phyloP scores from a whole-genome alignment of 2,329 filamentous ascomycete species.

The Fusarium protoensiforme region DNA sequence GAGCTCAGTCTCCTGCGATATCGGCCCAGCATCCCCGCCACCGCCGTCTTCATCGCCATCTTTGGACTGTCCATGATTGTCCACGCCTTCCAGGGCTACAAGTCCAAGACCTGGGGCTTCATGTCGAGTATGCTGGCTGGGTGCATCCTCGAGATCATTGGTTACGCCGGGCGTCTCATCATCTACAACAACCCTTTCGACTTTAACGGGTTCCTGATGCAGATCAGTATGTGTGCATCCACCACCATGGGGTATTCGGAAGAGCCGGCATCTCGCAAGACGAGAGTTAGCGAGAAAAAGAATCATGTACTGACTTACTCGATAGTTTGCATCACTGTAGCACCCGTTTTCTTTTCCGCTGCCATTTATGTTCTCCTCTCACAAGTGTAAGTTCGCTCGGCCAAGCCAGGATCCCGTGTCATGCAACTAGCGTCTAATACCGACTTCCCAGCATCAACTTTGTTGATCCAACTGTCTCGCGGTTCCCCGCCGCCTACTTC shows the following conservation, averaged over 20 bases:
- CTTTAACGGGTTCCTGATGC: constrained; percentile 70
- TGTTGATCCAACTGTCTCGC: constrained; percentile 38
- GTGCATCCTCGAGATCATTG: constrained; percentile 66
- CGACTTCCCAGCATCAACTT: constrained; percentile 31
- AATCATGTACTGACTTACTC: constrained; percentile 8
- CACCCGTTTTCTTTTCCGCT: constrained; percentile 44
- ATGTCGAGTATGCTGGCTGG: constrained; percentile 63
- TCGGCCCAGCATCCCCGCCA: constrained; percentile 35
- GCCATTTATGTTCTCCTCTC: constrained; percentile 45
- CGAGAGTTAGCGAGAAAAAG: not conserved
- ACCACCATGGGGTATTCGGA: not conserved
- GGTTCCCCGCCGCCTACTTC: constrained; percentile 33
- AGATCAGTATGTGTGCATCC: constrained; percentile 63
- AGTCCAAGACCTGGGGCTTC: constrained; percentile 50
- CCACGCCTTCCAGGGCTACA: constrained; percentile 35
- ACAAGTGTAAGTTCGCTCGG: constrained; percentile 37
- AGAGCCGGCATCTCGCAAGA: not conserved
- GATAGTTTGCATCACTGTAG: constrained; percentile 47
- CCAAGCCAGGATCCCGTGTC: not conserved
- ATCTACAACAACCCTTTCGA: constrained; percentile 66
- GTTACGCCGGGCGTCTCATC: constrained; percentile 69
- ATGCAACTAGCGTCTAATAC: not conserved
- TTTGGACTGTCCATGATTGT: constrained; percentile 32
- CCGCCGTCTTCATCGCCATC: constrained; percentile 29
- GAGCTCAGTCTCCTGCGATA: constrained; percentile 40